A percentile compares a stretch with the other conserved stretches of the same genome.
phyloP scores from a whole-genome alignment of 352 stramenopile species.

The Globisporangium takayamanum region DNA sequence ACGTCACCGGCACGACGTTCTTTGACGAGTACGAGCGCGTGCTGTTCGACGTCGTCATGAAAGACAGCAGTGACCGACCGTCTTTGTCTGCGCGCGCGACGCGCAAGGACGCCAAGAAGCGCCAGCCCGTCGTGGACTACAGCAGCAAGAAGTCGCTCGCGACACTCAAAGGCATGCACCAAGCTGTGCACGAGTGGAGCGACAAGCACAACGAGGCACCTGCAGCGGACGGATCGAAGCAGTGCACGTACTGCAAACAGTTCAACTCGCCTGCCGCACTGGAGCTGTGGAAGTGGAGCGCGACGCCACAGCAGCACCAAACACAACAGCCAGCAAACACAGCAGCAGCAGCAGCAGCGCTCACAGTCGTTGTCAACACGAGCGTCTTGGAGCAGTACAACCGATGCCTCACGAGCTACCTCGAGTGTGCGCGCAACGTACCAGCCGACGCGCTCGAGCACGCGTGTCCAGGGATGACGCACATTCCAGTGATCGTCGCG shows the following conservation, averaged over 20 bases:
- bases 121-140: constrained; percentile 1
- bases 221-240: too few relatives aligned
- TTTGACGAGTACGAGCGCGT: too few relatives aligned
- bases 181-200: background rate
- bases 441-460: background rate
- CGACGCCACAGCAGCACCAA: background rate
- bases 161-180: constrained; percentile 1
- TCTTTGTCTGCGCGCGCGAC: background rate
- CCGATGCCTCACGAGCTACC: constrained; percentile 3
- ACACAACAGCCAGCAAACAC: background rate
- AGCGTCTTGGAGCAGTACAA: background rate
- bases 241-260: constrained; percentile 3
- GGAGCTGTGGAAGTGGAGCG: constrained; percentile 2
- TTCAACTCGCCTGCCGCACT: constrained; percentile 5
- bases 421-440: constrained; percentile 1
- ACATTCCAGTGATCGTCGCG: constrained; percentile 7
- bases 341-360: background rate
- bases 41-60: background rate
- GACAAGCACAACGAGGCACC: background rate
- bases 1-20: background rate
- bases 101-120: background rate
- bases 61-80: background rate
- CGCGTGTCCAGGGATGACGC: background rate
- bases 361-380: background rate
- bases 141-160: constrained; percentile 1